Evolutionary conservation across 2,329 filamentous ascomycete species (phyloP), one percentile per base, ranked within the genome.

Genomic region (Epichloe amarillans): DNA sequence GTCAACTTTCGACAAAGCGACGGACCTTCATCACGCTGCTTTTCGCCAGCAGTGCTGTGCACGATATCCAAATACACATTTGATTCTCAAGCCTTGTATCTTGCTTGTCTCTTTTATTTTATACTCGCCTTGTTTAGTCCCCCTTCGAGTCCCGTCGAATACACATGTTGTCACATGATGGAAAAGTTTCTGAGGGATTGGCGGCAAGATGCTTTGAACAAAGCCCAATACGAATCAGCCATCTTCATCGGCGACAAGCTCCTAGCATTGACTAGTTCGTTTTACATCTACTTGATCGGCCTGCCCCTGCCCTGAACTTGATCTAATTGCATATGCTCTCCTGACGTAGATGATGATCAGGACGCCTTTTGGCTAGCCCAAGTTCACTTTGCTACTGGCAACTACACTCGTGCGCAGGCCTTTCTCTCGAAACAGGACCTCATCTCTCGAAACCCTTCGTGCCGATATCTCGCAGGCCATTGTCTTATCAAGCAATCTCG

Each of bases 231-330:
- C 67, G 91, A 97, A 57, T 88, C 91, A 36, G 93, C 93, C 63
- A 91, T 97, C 60, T 97, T 95, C 66, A 88, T 97, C 57, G 93
- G 89, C 56, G 93, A 98, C 76, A 98, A 98, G 73, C 76, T 98
- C 59, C 77, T 97, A 52, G 93, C 93, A 52, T 74, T 98, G 62
- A 97, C 91, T 38, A 88, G 91, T 96, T 69, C 58, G 80, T 68
- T 39, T n/a, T 33, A n/a, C 36, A 38, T 4, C 14, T 5, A 23
- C 3, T 2, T n/a, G 14, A 8, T 36, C 43, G 19, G 12, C 14
- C 7, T 8, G 11, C 6, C 38, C 15, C 23, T 14, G 5, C 33
- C 12, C 38, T 3, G 7, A 12, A 35, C 6, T 7, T n/a, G 14
- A 21, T 33, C 46, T 40, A 43, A 36, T 17, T 5, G 21, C 17